Conservation (phyloP, 352 stramenopile species). For the Achlya hypogyna region DNA sequence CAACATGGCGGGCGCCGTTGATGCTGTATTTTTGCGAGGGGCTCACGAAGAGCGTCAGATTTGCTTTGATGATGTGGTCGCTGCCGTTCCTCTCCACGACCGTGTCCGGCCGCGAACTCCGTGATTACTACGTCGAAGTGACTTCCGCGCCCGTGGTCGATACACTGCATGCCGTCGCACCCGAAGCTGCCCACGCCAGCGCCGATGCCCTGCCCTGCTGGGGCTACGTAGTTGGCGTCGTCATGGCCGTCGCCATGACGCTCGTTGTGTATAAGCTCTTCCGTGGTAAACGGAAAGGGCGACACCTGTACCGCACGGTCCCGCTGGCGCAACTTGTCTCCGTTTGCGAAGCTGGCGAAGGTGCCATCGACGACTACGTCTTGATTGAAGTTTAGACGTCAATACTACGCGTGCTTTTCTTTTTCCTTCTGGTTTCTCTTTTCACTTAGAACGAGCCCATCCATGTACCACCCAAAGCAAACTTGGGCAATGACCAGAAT, state of each 20-base stretch:
- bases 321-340: conserved; percentile 10
- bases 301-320: not conserved
- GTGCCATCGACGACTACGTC: conserved; percentile 12
- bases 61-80: not conserved
- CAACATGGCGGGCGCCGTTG: too few relatives aligned
- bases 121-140: not conserved
- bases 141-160: not conserved
- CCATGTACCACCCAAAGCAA: conserved; percentile 9
- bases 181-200: too few relatives aligned
- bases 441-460: not conserved
- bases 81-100: not conserved
- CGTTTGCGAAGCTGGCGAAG: not conserved
- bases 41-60: too few relatives aligned
- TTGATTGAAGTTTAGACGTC: conserved; percentile 18
- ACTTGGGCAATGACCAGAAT: not conserved
- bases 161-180: not conserved
- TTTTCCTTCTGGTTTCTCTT: not conserved
- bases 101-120: not conserved
- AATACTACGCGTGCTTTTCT: not conserved
- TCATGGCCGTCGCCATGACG: not conserved
- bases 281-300: not conserved
- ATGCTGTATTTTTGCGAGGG: too few relatives aligned
- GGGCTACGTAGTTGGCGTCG: not conserved
- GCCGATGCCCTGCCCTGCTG: not conserved
- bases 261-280: not conserved